Evolutionary conservation across 192 early-diverging fungal genomes (phyloP).

Genomic region (Pilobolus umbonatus): DNA sequence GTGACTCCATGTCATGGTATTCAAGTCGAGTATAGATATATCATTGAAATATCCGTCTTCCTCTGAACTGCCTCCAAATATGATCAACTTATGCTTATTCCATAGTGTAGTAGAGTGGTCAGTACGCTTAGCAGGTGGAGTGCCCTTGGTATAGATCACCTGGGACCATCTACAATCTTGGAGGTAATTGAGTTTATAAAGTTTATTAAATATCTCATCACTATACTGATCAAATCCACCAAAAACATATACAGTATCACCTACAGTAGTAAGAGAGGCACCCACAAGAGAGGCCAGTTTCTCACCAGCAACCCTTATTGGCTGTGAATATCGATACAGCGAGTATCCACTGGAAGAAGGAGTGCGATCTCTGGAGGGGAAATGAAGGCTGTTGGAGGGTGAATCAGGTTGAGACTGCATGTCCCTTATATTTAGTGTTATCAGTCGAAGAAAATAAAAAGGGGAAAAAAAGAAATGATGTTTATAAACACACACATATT

Average conservation of each 20-base stretch:
- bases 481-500: not conserved
- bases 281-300: slow-evolving; percentile 35
- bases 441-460: not conserved
- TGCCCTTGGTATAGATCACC: slow-evolving; percentile 48
- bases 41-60: slow-evolving; percentile 52
- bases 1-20: slow-evolving; percentile 54
- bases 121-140: slow-evolving; percentile 45
- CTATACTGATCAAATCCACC: slow-evolving; percentile 63
- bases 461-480: not conserved
- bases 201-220: slow-evolving; percentile 62
- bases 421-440: not conserved
- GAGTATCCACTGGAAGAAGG: not conserved
- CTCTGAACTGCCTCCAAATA: slow-evolving; percentile 54
- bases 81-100: slow-evolving; percentile 51
- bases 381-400: not conserved
- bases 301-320: slow-evolving; percentile 17
- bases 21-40: slow-evolving; percentile 53
- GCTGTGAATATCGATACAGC: not conserved
- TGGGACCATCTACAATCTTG: slow-evolving; percentile 41
- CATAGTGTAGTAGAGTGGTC: slow-evolving; percentile 59
- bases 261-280: slow-evolving; percentile 39
- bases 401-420: slow-evolving; percentile 5
- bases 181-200: slow-evolving; percentile 47
- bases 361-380: not conserved
- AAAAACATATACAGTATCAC: slow-evolving; percentile 46